Base-by-base conservation (phyloP, 2,329 filamentous ascomycete genomes). In the Tolypocladium tropicale region DNA sequence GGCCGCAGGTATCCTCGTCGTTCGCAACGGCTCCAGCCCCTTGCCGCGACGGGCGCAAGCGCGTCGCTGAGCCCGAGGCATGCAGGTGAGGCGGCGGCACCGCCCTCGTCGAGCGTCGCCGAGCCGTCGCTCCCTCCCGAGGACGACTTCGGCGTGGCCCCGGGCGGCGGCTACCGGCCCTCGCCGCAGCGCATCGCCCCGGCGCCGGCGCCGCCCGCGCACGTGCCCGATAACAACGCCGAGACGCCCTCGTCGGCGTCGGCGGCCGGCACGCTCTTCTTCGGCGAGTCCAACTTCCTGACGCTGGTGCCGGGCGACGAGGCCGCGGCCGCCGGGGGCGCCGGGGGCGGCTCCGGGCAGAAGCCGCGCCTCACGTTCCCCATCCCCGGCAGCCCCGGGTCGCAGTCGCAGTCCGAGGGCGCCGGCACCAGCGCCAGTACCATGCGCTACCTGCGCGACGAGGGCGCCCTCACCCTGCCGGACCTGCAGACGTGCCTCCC, bases 391-490 rank as follows among this genome's bases (percentile, higher is more conserved):
- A 66, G 65, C 3, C 66, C 67, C 1, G 60, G 60, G 21, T 64
- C 52, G 39, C 64, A 57, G 41, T 59, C 52, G 51, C 56, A 56
- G 53, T 53, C 33, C 55, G 60, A 59, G 6, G 64, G 57, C 9
- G 59, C 69, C 2, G 72, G 74, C 21, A 77, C 77, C 53, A 70
- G 78, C 6, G 74, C 74, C 36, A 75, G 71, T 53, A 76, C 77
- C 1, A 68, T 79, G 46, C 74, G 76, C 16, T 79, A 77, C 57
- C 74, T 80, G 3, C 73, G 73, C 14, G 74, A 76, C 36, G 72
- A 76, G 49, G 67, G 68, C 7, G 68, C 66, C 14, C 74, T 81
- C 46, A 71, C 72, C 0, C 74, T 79, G 28, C 78, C 79, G 0
- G 69, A 74, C 2, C 60, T 67, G 16, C 62, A 70, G 2, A 69